Evolutionary conservation across 495 filamentous ascomycete species (phyloP), one percentile per base, ranked within the genome.

Genomic region (Daldinia vernicosa): DNA sequence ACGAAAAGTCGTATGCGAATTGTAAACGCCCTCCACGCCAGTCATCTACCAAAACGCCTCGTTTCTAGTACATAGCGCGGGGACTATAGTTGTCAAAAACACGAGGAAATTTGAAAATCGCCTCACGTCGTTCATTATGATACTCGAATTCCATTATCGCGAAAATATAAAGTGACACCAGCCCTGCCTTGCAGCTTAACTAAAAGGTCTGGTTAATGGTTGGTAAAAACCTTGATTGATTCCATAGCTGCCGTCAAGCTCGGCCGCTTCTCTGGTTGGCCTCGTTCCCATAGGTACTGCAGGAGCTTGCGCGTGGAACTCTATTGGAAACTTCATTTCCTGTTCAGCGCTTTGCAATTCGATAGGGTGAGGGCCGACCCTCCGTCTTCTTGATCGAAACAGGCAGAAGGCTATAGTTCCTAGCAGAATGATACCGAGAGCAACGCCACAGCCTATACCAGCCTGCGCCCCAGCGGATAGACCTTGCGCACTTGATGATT

Each of bases 391-490:
- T 30, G 15, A 45, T 39, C 62, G 62, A 32, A 50, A 37, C 8
- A 58, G 4, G 28, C 12, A 57, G 51, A 66, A 66, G 9, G 62
- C 62, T 27, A 35, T 22, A 12, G 14, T 24, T 32, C 39, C 53
- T 8, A 58, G 11, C 9, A 66, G 9, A 28, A 66, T 66, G 4
- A 51, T 40, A 12, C 62, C 53, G 17, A 66, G 19, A 17, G 37
- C 62, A 47, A 51, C 62, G 11, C 62, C 53, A 17, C 39, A 57
- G 2, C 53, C 62, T 57, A 66, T 66, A 14, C 37, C 62, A 28
- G 53, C 62, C 15, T 22, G 7, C 6, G 28, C 62, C 5, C 62
- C 62, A 28, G 28, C 7, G 3, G 62, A 66, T 22, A 66, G 28
- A 17, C 62, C 53, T 28, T 56, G 39, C 19, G 11, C 22, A 33